Conservation (phyloP, 768 basidiomycete species). For the Butyriboletus loyo region DNA sequence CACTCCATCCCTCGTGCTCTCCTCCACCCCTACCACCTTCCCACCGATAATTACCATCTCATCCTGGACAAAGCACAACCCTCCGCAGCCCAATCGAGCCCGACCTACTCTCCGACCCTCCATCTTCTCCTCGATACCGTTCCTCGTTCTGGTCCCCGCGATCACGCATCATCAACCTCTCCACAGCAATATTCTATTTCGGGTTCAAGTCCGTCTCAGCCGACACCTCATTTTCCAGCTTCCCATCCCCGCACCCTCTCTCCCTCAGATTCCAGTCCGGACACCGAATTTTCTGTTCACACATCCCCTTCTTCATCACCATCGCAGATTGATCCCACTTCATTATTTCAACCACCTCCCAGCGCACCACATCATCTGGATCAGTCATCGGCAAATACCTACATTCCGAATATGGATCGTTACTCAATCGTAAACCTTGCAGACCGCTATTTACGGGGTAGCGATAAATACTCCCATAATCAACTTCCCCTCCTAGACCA, state of each 20-base stretch:
- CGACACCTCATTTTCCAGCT: slow-evolving; percentile 16
- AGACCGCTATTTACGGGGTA: slow-evolving; percentile 41
- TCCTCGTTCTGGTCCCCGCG: slow-evolving; percentile 30
- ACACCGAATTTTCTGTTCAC: slow-evolving; percentile 3
- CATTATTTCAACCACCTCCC: slow-evolving; percentile 40
- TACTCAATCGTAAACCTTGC: slow-evolving; percentile 36
- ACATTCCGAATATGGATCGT: slow-evolving; percentile 40
- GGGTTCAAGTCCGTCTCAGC: slow-evolving; percentile 14
- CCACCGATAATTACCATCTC: slow-evolving; percentile 26
- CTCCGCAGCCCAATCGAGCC: slow-evolving; percentile 34
- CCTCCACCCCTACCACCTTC: slow-evolving; percentile 17
- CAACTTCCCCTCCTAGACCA: slow-evolving; percentile 47
- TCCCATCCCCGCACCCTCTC: slow-evolving; percentile 16
- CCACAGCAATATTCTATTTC: slow-evolving; percentile 12
- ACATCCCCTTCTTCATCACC: slow-evolving; percentile 46
- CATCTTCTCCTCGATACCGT: slow-evolving; percentile 29
- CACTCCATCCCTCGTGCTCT: slow-evolving; percentile 13
- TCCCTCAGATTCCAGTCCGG: background rate
- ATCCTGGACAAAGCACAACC: slow-evolving; percentile 36
- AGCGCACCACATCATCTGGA: slow-evolving; percentile 44
- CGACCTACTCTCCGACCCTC: slow-evolving; percentile 32
- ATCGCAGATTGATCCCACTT: slow-evolving; percentile 36
- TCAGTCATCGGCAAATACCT: slow-evolving; percentile 42
- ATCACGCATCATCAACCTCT: slow-evolving; percentile 26
- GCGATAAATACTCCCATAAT: slow-evolving; percentile 35